Evolutionary conservation across 164 flowering plant genomes (phyloP).

Genomic region (Berberis vulgaris): DNA sequence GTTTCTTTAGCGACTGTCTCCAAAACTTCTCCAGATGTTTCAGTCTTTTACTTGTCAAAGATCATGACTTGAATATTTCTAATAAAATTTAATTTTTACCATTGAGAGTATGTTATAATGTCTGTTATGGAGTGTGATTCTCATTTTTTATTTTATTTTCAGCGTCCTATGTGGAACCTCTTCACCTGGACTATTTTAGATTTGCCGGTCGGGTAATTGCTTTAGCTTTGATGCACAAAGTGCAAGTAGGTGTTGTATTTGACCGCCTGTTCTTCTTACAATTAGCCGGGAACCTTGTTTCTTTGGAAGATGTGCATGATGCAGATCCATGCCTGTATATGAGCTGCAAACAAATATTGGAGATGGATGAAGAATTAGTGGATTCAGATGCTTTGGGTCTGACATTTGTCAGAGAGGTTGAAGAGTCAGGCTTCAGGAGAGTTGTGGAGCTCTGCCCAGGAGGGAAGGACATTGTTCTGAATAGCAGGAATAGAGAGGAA

Average conservation of each 20-base stretch:
- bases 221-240: slow-evolving; percentile 76
- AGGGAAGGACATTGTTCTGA: slow-evolving; percentile 50
- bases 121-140: too few species aligned
- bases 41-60: too few species aligned
- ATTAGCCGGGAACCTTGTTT: slow-evolving; percentile 52
- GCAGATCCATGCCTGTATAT: slow-evolving; percentile 74
- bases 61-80: too few species aligned
- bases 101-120: too few species aligned
- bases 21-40: too few species aligned
- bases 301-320: slow-evolving; percentile 69
- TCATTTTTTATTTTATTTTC: slow-evolving; percentile 25
- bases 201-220: slow-evolving; percentile 84
- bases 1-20: too few species aligned
- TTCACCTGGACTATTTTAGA: slow-evolving; percentile 70
- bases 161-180: slow-evolving; percentile 78
- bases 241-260: slow-evolving; percentile 77
- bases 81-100: too few species aligned
- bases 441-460: slow-evolving; percentile 67
- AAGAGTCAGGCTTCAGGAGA: slow-evolving; percentile 62
- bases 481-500: slow-evolving; percentile 57
- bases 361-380: slow-evolving; percentile 64
- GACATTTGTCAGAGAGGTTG: slow-evolving; percentile 74
- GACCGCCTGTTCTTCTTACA: slow-evolving; percentile 75
- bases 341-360: slow-evolving; percentile 73
- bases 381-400: slow-evolving; percentile 84